Evolutionary conservation across 352 stramenopile species (phyloP), one percentile per base, ranked within the genome.

Genomic region (Pythium angustatum): DNA sequence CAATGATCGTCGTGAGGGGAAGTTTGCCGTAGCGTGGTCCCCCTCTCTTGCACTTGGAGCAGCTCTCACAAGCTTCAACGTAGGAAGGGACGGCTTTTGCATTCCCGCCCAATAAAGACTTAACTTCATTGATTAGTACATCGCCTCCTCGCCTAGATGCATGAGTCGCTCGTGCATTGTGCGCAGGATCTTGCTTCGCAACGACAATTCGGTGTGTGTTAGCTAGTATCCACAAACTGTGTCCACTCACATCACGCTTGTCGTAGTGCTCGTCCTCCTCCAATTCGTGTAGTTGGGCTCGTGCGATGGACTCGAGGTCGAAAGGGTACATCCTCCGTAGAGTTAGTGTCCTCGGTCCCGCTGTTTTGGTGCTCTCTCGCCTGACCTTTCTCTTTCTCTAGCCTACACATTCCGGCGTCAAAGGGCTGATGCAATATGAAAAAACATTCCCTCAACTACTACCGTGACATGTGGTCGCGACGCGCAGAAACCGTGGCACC

Each of bases 231-330:
- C n/a, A 21, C 40, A 47, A 22, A 7, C 5, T 10, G 8, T 47
- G 40, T 22, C 40, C 40, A 47, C 40, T 47, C 40, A 47, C 40
- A 8, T 47, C 40, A n/a, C n/a, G n/a, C n/a, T n/a, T n/a, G n/a
- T n/a, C n/a, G n/a, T n/a, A n/a, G n/a, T n/a, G n/a, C n/a, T n/a
- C n/a, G n/a, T n/a, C n/a, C n/a, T n/a, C n/a, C n/a, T n/a, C n/a
- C n/a, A n/a, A n/a, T n/a, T n/a, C n/a, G n/a, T n/a, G n/a, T n/a
- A n/a, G n/a, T n/a, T n/a, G n/a, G n/a, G n/a, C n/a, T n/a, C n/a
- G n/a, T n/a, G n/a, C n/a, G n/a, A n/a, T n/a, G n/a, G n/a, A n/a
- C n/a, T n/a, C n/a, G n/a, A n/a, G n/a, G n/a, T n/a, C n/a, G n/a
- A n/a, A n/a, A n/a, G n/a, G n/a, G n/a, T n/a, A n/a, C n/a, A n/a